Base-by-base conservation (phyloP, 257 asterid genomes). In the Euphrasia confusa region DNA sequence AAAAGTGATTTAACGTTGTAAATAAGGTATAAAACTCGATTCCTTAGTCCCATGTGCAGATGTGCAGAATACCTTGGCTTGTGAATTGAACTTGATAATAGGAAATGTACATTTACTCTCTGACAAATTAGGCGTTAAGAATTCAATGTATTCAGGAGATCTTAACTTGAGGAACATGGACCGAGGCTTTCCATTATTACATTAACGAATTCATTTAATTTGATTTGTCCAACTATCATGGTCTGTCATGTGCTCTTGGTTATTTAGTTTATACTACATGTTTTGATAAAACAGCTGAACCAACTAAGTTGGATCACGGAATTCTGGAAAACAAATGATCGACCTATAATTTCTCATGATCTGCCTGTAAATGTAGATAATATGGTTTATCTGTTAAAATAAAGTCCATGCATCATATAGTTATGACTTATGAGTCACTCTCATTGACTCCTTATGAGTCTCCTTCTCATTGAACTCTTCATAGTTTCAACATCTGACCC, bases 401-500 rank as follows among this genome's bases (percentile, higher is more conserved):
- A 39, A 7, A 15, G 8, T 35, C 40, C 8, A 35, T 35, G 40
- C 40, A 35, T 35, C 40, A 4, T 35, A 35, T 35, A 35, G 40
- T 35, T 35, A 6, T 1, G 40, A 35, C 10, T 35, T 35, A 0
- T 1, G 40, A 35, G 2, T 1, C 40, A 7, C 40, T 35, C 40
- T 35, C 40, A 10, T 21, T 21, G 24, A 21, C 40, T 35, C 40
- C 40, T n/a, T n/a, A n/a, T n/a, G n/a, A n/a, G n/a, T n/a, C n/a
- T n/a, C n/a, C n/a, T n/a, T n/a, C n/a, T n/a, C n/a, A n/a, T n/a
- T n/a, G n/a, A n/a, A n/a, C 48, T 47, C 58, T 63, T 44, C 53
- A 7, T 26, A 6, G 58, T 39, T 55, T 55, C 64, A 59, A 58
- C 49, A 55, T 68, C 61, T 65, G 63, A 77, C 50, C 50, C 14